phyloP scores from a whole-genome alignment of 202 grass and related monocot genomes.

The Tripidium arundinaceum region DNA sequence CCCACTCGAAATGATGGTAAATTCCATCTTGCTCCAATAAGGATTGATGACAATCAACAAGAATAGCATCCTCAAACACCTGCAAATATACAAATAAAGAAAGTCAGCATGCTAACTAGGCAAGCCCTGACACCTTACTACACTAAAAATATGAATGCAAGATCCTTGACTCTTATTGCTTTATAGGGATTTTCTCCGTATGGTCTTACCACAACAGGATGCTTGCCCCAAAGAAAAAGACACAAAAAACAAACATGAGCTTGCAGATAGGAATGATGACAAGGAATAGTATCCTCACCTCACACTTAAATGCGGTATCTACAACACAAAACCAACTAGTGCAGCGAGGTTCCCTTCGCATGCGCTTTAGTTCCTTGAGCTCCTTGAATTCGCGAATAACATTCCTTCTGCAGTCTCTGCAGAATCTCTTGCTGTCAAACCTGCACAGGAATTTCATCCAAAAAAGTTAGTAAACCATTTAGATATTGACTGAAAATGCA shows the following conservation, averaged over 20 bases:
- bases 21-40: conserved; percentile 48
- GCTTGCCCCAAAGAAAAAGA: not conserved
- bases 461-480: conserved; percentile 23
- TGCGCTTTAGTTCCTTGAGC: conserved; percentile 78
- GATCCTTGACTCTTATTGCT: not conserved
- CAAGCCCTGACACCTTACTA: not conserved
- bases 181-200: not conserved
- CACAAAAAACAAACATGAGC: not conserved
- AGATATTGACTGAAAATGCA: conserved; percentile 6
- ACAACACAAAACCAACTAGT: conserved; percentile 78
- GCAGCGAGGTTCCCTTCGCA: conserved; percentile 60
- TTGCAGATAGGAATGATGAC: not conserved
- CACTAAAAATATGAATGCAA: not conserved
- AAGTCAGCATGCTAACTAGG: not conserved
- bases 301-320: conserved; percentile 73
- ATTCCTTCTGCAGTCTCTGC: conserved; percentile 91
- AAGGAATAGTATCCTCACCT: conserved; percentile 44
- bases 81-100: conserved; percentile 28
- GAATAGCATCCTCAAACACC: conserved; percentile 66
- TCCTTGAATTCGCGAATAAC: conserved; percentile 94
- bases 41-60: conserved; percentile 65
- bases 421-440: conserved; percentile 96
- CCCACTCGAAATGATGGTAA: conserved; percentile 80
- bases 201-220: not conserved
- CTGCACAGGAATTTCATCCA: conserved; percentile 42